Evolutionary conservation across 805 yeast species (phyloP), one percentile per base, ranked within the genome.

Genomic region (Kuraishia hungarica): DNA sequence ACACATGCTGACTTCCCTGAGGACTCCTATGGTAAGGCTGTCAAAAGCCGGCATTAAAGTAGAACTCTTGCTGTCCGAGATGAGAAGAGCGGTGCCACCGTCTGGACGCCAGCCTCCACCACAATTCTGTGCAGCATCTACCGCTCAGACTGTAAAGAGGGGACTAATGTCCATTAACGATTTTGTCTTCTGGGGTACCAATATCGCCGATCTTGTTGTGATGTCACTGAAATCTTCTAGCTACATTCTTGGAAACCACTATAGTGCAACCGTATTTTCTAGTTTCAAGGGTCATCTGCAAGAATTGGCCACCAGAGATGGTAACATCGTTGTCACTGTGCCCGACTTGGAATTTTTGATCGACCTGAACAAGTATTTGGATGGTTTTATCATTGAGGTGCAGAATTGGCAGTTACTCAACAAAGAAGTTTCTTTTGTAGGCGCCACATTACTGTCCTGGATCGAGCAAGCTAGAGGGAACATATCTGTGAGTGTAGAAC

Each of bases 1-100:
- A 2, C 80, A 77, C 56, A 72, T 80, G 1, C 67, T 91, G 58
- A 72, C 87, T 19, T 75, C 80, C 2, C 48, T 24, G 11, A 23
- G 48, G 55, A 43, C 49, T 23, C 77, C 53, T 63, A 71, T 39
- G 62, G 61, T 0, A 63, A 70, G 13, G 71, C 86, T 39, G 50
- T 64, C 2, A 57, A 60, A 13, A 67, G 75, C 39, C 57, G 11
- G 17, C 4, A 3, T 3, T 7, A 17, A 35, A 15, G 43, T 35
- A 13, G 17, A 35, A 35, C 43, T 10, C 43, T 35, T 35, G 43
- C 43, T 35, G 43, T 8, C n/a, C 3, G 43, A 35, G 43, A 35
- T 35, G 43, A 35, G 43, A 15, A 35, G 43, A 17, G 17, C 43
- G 11, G 17, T 35, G 17, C 17, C 43, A 13, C 43, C 43, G 4